A percentile compares a stretch with the other conserved stretches of the same genome.
Evolutionary conservation across 768 basidiomycete species (phyloP).

Genomic region (Coprinopsis sp.): DNA sequence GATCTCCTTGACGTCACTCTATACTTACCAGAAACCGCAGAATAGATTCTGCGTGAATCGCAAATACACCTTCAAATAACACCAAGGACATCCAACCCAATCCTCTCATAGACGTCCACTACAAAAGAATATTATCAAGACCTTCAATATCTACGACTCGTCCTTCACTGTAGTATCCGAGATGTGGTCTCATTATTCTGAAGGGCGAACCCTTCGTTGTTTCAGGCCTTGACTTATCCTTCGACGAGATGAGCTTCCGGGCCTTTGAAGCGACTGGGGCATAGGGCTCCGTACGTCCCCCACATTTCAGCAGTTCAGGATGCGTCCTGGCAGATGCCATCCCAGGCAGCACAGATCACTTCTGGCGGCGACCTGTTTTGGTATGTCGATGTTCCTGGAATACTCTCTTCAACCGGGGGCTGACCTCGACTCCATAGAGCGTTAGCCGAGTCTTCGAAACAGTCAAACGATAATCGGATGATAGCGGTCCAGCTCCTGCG

Average conservation of each 20-base stretch:
- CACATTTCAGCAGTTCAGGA: too few relatives aligned
- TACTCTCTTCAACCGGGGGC: too few relatives aligned
- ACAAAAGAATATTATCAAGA: background rate
- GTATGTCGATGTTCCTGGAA: slow-evolving; percentile 27
- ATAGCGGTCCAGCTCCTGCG: slow-evolving; percentile 14
- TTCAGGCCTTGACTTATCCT: slow-evolving; percentile 68
- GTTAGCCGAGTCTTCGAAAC: slow-evolving; percentile 14
- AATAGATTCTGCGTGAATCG: background rate
- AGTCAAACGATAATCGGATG: background rate
- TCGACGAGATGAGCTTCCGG: slow-evolving; percentile 73
- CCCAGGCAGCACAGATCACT: slow-evolving; percentile 52
- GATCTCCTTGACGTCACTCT: too few relatives aligned
- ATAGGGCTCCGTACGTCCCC: slow-evolving; percentile 62
- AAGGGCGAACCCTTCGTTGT: slow-evolving; percentile 69
- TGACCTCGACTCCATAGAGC: too few relatives aligned
- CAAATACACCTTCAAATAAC: slow-evolving; percentile 20
- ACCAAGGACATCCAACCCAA: slow-evolving; percentile 16
- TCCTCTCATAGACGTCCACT: slow-evolving; percentile 37
- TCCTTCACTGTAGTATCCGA: slow-evolving; percentile 44
- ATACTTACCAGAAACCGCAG: too few relatives aligned
- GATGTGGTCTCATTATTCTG: slow-evolving; percentile 67
- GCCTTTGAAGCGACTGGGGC: slow-evolving; percentile 53
- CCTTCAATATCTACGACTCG: background rate
- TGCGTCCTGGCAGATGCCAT: slow-evolving; percentile 42
- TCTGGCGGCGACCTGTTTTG: slow-evolving; percentile 45